A percentile compares a stretch with the other conserved stretches of the same genome.
These are phyloP conservation scores for Pharus latifolius DNA, from an alignment of 176 grass and related monocot genomes.

Conservation along the genomic window DNA sequence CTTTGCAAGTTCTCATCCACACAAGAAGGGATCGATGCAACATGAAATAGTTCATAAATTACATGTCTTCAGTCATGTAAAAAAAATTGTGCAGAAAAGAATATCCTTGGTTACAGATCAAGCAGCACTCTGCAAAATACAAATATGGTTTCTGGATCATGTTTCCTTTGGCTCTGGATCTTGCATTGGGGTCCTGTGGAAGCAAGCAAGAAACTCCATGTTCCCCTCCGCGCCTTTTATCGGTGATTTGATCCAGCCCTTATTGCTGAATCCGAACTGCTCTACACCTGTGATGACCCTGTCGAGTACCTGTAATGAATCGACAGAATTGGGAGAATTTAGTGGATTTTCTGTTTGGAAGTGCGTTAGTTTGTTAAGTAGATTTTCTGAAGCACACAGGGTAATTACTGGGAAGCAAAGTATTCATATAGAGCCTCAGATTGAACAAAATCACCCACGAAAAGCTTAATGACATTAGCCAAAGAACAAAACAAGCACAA, in stretches of 20 bases:
- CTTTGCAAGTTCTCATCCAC: too few species aligned
- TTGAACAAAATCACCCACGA: not conserved
- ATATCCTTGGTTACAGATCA: too few species aligned
- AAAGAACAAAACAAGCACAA: not conserved
- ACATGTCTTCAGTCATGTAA: too few species aligned
- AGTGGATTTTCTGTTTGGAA: not conserved
- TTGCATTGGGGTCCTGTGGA: constrained; percentile 18
- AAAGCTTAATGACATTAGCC: not conserved
- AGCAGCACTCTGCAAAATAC: too few species aligned
- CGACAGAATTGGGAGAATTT: not conserved
- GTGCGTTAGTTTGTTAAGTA: not conserved
- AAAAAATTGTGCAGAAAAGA: too few species aligned
- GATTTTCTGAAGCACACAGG: not conserved
- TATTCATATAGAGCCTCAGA: not conserved
- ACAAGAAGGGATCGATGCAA: too few species aligned
- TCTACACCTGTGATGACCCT: constrained; percentile 87
- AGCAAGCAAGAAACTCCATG: constrained; percentile 75
- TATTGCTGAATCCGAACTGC: constrained; percentile 64
- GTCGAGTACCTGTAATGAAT: constrained; percentile 52
- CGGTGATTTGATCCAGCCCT: constrained; percentile 87
- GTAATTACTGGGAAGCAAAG: not conserved
- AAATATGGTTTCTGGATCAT: too few species aligned
- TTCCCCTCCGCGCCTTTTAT: constrained; percentile 87
- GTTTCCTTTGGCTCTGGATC: too few species aligned
- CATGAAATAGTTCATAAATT: too few species aligned